phyloP scores from a whole-genome alignment of 1,284 basidiomycete genomes.

The Xerocomus nothofagi region DNA sequence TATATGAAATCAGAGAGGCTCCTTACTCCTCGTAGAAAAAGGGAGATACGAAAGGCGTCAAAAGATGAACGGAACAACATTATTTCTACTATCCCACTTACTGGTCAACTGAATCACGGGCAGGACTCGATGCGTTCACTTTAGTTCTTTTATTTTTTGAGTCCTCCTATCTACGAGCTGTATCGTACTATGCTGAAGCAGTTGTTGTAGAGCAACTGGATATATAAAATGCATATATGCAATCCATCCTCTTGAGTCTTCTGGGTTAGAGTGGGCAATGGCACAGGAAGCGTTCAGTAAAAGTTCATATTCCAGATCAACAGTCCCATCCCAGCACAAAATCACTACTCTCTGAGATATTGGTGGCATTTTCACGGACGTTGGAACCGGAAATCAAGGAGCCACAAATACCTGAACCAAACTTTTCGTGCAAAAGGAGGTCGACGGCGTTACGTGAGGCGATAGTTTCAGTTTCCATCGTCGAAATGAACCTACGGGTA shows the following conservation, averaged over 20 bases:
- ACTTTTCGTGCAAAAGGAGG: conserved; percentile 69
- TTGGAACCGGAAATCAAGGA: conserved; percentile 26
- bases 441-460: conserved; percentile 84
- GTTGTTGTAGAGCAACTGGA: neutral
- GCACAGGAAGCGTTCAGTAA: neutral
- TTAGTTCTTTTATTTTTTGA: neutral
- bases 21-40: neutral
- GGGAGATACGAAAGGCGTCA: neutral
- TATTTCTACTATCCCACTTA: neutral
- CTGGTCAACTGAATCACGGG: neutral
- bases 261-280: neutral
- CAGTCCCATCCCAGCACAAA: conserved; percentile 75
- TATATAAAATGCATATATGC: conserved; percentile 4
- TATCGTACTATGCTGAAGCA: neutral
- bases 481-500: conserved; percentile 63
- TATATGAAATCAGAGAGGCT: neutral
- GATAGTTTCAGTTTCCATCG: conserved; percentile 92
- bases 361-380: conserved; percentile 13
- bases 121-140: neutral
- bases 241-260: neutral
- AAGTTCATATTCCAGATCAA: conserved; percentile 15
- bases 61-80: neutral
- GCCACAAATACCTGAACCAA: conserved; percentile 61
- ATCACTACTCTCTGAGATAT: conserved; percentile 32
- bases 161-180: neutral